Base-by-base conservation (phyloP, 1,284 basidiomycete species). In the Retiboletus fuscus region DNA sequence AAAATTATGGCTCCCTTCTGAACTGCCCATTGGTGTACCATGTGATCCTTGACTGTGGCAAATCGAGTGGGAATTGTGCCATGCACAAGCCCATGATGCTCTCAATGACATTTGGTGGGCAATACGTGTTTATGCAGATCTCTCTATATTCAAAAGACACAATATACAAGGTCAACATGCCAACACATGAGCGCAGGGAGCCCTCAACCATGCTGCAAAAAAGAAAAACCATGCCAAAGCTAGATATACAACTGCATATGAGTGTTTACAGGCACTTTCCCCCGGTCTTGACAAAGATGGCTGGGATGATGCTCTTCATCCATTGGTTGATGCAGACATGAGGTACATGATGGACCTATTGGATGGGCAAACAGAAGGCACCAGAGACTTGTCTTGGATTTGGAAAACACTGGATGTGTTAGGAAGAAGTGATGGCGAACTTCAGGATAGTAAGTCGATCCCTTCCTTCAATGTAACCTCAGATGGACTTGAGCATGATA, bases 331-430 rank as follows among this genome's bases (percentile, higher is more conserved):
- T 34, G 34, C 34, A 4, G 39, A 69, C 55, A 66, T 69, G 67
- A 66, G 67, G 11, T 8, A 69, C 26, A 67, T 69, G 55, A 30
- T 16, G 1, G 55, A 69, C 22, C 60, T 69, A 26, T 13, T 69
- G 22, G 67, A 69, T 58, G 67, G 64, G 3, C 55, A 69, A 22
- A 67, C 46, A 3, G 61, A 68, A 18, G 67, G 61, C 1, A 68
- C 41, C 1, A 66, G 67, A 28, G n/a, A 66, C 8, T 3, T 67
- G 11, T 51, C 55, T 11, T 69, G 62, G 63, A 68, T 68, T 66
- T 68, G 67, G 62, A 68, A 68, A 34, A 18, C 26, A 3, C 67
- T 44, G 0, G 67, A 62, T 3, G 34, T 66, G 18, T 60, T 67
- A 26, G 63, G 44, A 15, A 51, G 26, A 3, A 43, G 13, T 1